phyloP scores from a whole-genome alignment of 495 filamentous ascomycete genomes.

The Aspergillus egyptiacus region DNA sequence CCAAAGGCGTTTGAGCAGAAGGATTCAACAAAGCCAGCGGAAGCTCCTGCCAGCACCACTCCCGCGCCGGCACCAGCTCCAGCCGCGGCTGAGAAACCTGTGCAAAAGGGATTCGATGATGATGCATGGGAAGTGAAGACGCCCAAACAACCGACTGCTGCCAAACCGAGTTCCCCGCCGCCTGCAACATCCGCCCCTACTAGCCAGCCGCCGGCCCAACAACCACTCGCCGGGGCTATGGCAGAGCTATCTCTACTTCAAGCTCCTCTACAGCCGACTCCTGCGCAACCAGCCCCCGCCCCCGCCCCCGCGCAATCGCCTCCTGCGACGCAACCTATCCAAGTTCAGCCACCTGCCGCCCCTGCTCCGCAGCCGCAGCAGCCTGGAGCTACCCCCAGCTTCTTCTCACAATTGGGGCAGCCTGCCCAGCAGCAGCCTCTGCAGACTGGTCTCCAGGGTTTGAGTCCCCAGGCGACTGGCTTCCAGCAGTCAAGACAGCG shows the following conservation, averaged over 20 bases:
- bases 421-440: conserved; percentile 27
- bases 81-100: conserved; percentile 36
- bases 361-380: conserved; percentile 45
- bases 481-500: conserved; percentile 57
- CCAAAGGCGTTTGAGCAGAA: conserved; percentile 75
- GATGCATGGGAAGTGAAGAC: conserved; percentile 97
- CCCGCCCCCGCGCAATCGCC: conserved; percentile 23
- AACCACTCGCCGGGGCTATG: conserved; percentile 62
- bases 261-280: conserved; percentile 68
- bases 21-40: conserved; percentile 35
- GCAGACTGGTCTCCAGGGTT: conserved; percentile 17
- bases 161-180: conserved; percentile 29
- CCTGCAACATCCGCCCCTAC: conserved; percentile 32
- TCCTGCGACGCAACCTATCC: conserved; percentile 22
- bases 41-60: conserved; percentile 43
- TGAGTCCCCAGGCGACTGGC: conserved; percentile 41
- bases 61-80: conserved; percentile 32
- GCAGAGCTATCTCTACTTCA: conserved; percentile 73
- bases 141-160: conserved; percentile 50
- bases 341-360: conserved; percentile 44
- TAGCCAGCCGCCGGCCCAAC: conserved; percentile 38
- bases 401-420: conserved; percentile 48
- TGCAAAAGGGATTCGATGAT: conserved; percentile 75
- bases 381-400: conserved; percentile 43
- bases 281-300: conserved; percentile 46